Base-by-base conservation (phyloP, 208 protist genomes). In the Naegleria gruberi region DNA sequence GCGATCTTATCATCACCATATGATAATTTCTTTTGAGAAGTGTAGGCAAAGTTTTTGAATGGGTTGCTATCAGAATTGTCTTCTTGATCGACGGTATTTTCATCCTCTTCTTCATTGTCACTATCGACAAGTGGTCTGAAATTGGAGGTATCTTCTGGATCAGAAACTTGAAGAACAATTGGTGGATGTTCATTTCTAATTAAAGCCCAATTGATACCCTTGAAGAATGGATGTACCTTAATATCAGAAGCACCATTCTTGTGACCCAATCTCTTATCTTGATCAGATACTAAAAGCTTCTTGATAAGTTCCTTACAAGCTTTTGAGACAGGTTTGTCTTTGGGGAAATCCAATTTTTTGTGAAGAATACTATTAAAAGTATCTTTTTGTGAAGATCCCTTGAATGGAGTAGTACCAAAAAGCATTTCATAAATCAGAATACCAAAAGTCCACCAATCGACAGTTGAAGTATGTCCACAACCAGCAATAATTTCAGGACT, bases 351-450 rank as follows among this genome's bases (percentile, higher is more conserved):
- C 4, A 89, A 34, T n/a, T 92, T 89, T 4, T 90, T 90, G 10
- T 34, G 10, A 10, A 87, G n/a, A 82, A 94, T 94, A 2, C 74
- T 5, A 45, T 47, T 5, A 74, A 93, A 94, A 15, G 90, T 91
- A 6, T 94, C 92, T 17, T 74, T 74, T 46, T 83, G 23, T 37
- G 34, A 91, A 5, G 37, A 12, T 23, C 57, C 89, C 23, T 86
- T 51, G 85, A 95, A 95, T 7, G 94, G 94, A 23, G 94, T 93
- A 23, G 30, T 73, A 23, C 94, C 94, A 55, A 89, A 91, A 12
- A 96, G 65, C 90, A 95, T 92, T 87, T 95, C 94, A 43, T 95
- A 95, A n/a, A 93, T 90, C 7, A 95, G 89, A 42, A 95, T 93
- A 34, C 94, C 94, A 43, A 95, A 90, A 19, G 90, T 85, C 94